Conservation (phyloP, 2,329 filamentous ascomycete genomes). For the Graphiopsis chlorocephala region DNA sequence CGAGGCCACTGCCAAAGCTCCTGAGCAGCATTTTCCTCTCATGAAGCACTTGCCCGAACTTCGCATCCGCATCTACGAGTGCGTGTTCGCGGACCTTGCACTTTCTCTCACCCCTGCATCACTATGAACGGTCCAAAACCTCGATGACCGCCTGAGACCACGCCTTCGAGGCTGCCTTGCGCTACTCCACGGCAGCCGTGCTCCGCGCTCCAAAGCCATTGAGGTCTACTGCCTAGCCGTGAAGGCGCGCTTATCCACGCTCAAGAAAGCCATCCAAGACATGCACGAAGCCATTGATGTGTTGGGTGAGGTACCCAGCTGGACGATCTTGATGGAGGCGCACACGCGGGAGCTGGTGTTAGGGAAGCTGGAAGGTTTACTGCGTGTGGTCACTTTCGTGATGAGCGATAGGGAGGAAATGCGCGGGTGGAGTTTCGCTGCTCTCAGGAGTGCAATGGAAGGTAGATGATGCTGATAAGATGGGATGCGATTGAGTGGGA, state of each 20-base stretch:
- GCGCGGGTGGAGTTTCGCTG: neutral
- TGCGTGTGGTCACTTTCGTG: neutral
- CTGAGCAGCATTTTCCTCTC: neutral
- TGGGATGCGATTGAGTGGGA: neutral
- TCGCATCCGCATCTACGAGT: neutral
- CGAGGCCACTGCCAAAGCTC: neutral
- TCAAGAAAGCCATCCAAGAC: neutral
- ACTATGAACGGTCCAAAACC: neutral
- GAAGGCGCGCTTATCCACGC: neutral
- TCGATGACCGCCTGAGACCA: neutral
- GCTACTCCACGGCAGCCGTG: neutral
- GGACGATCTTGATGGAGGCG: neutral
- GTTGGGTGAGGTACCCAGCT: neutral
- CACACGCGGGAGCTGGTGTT: neutral
- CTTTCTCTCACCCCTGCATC: neutral
- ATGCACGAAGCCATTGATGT: neutral
- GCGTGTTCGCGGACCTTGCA: neutral
- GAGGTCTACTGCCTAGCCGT: neutral
- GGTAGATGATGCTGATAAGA: neutral
- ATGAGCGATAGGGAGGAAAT: neutral
- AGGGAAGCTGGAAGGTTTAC: neutral
- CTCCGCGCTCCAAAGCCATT: neutral
- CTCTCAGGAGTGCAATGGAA: neutral
- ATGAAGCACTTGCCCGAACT: neutral
- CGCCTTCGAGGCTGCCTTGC: neutral